Conservation (phyloP, 2,329 filamentous ascomycete species). For the Microcyclospora tardicrescens region DNA sequence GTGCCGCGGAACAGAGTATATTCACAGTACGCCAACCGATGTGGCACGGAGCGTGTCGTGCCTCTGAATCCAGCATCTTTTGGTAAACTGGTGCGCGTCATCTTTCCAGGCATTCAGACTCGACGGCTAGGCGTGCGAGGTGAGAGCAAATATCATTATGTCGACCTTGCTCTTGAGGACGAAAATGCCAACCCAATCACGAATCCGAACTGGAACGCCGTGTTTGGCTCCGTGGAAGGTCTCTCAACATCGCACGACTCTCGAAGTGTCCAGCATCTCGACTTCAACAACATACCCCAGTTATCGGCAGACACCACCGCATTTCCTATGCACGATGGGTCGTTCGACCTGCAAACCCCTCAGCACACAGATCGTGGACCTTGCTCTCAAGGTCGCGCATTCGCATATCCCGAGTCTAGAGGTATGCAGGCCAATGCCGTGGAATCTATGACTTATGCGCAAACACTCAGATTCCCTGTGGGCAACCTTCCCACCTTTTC, state of each 20-base stretch:
- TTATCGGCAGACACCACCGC: constrained; percentile 36
- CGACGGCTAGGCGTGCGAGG: constrained; percentile 82
- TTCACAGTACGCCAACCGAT: constrained; percentile 85
- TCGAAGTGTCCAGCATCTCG: constrained; percentile 18
- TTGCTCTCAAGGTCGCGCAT: constrained; percentile 32
- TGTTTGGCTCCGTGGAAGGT: constrained; percentile 8
- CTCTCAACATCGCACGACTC: constrained; percentile 20
- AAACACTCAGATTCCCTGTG: constrained; percentile 49
- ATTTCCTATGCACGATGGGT: constrained; percentile 27
- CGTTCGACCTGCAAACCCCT: constrained; percentile 18
- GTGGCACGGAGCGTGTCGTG: constrained; percentile 84
- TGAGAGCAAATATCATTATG: constrained; percentile 97
- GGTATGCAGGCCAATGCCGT: constrained; percentile 28
- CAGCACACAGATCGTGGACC: constrained; percentile 23
- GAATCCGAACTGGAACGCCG: constrained; percentile 2
- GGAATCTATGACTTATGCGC: constrained; percentile 44
- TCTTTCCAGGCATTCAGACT: constrained; percentile 91
- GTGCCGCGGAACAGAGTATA: constrained; percentile 90
- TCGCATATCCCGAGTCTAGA: constrained; percentile 32
- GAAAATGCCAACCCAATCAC: constrained; percentile 20
- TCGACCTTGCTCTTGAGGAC: constrained; percentile 39
- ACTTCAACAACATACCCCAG: constrained; percentile 30
- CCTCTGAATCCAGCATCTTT: constrained; percentile 95
- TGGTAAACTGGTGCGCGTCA: constrained; percentile 88
- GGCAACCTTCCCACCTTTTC: constrained; percentile 43